Evolutionary conservation across 1,284 basidiomycete genomes (phyloP).

Genomic region (Singerocomus inundabilis): DNA sequence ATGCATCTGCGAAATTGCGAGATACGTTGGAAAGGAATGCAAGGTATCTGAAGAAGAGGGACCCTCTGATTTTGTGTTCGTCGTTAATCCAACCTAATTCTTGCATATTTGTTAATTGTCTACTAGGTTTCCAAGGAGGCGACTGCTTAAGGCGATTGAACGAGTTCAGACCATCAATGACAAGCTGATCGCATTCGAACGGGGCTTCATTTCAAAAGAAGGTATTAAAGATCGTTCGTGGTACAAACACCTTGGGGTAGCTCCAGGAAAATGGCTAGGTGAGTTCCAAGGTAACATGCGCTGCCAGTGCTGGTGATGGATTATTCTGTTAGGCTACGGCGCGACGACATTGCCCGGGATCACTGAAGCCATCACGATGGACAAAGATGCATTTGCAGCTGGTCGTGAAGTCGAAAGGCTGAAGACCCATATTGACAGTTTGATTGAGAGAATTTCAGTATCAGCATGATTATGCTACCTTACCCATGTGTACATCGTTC

Average conservation of each 20-base stretch:
- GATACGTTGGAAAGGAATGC: conserved; percentile 25
- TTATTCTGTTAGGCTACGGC: conserved; percentile 47
- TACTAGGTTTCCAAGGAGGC: conserved; percentile 21
- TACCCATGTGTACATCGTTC: background rate
- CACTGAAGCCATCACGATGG: conserved; percentile 57
- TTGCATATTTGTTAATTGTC: conserved; percentile 3
- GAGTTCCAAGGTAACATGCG: conserved; percentile 13
- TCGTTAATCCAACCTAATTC: background rate
- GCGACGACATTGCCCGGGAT: conserved; percentile 63
- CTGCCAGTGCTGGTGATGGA: conserved; percentile 3
- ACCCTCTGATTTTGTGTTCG: conserved; percentile 17
- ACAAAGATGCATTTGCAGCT: conserved; percentile 44
- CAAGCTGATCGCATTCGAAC: conserved; percentile 63
- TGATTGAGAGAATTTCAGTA: conserved; percentile 35
- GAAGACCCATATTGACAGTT: conserved; percentile 38
- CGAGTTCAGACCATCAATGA: conserved; percentile 55
- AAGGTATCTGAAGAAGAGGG: conserved; percentile 6
- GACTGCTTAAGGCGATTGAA: conserved; percentile 46
- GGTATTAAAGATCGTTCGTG: conserved; percentile 69
- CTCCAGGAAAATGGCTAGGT: conserved; percentile 76
- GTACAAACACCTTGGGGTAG: conserved; percentile 73
- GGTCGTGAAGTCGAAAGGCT: conserved; percentile 50
- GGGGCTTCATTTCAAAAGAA: conserved; percentile 63
- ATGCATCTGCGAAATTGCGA: conserved; percentile 33
- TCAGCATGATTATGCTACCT: conserved; percentile 8